Base-by-base conservation (phyloP, 768 basidiomycete species). In the Kwoniella dejecticola region DNA sequence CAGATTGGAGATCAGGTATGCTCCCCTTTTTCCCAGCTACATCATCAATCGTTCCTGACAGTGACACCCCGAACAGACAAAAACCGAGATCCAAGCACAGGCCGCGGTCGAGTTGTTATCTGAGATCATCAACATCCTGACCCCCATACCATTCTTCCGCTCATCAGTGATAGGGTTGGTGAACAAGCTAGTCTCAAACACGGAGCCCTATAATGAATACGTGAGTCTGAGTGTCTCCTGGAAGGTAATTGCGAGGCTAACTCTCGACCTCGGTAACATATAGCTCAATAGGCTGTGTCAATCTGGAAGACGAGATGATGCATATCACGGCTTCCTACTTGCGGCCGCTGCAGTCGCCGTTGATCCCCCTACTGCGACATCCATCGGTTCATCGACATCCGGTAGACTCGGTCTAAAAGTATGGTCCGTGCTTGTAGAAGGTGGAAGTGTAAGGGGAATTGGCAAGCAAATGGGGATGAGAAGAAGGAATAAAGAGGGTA, bases 81-180 rank as follows among this genome's bases (percentile, higher is more conserved):
- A 73, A 41, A 65, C 70, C 29, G 62, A 66, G 31, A 33, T 65
- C 17, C 64, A 69, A 21, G 60, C 67, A 23, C 66, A 68, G 38
- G 63, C 68, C 3, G 64, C 75, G 2, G 69, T 77, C 3, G 55
- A 62, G 17, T 66, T 76, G 1, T 60, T 78, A 5, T 61, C 71
- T 0, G 64, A 68, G 46, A 70, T 77, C 33, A 68, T 78, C 52
- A 63, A 66, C 2, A 50, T 78, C 21, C 56, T 78, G 1, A 67
- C 72, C 1, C 67, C 71, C 3, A 19, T 78, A n/a, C 77, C 77
- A 12, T 78, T 76, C 69, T 78, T 78, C 49, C 70, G 68, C 15
- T 62, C 64, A 7, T 38, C 63, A 2, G 54, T 77, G 21, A 44
- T 66, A 23, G 70, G 69, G 24, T 54, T 78, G 1, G 66, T 76